Evolutionary conservation across 2,329 filamentous ascomycete species (phyloP), one percentile per base, ranked within the genome.

Genomic region (Ascochyta lentis): DNA sequence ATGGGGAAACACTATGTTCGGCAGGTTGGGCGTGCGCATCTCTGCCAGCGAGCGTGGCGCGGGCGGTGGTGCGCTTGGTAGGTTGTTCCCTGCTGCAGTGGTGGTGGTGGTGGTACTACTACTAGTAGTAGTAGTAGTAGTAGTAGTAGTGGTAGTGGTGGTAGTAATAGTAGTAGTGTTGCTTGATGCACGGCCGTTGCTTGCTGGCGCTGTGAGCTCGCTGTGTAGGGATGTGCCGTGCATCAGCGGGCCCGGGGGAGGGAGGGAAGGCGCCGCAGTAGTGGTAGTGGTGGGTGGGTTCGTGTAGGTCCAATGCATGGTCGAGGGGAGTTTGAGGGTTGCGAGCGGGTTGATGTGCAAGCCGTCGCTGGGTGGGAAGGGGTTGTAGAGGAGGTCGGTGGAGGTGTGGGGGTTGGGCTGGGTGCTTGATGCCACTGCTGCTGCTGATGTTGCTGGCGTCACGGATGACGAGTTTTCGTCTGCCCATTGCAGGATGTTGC

Each of bases 401-500:
- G 43, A 31, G 1, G 35, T 38, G 23, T 43, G 45, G 12, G 37
- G 35, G 15, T 44, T 33, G 1, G 39, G 10, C 2, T 49, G 51
- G 8, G 38, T n/a, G 22, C 3, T 19, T 26, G 24, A 1, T 26
- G 24, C 4, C 8, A 19, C 50, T 9, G 49, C 10, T 31, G 52
- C 13, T 22, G 54, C 16, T 5, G 44, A 15, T 8, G 44, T 31
- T 12, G 31, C 33, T n/a, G 45, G 5, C 7, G 27, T 35, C n/a
- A 13, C 6, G 2, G 55, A 54, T 4, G 65, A 60, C 1, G 70
- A 65, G 44, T 76, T 71, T 2, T 69, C 68, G 41, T 76, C 71
- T 1, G 71, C 74, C 70, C 74, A 77, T 34, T 74, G 67, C 2
- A 77, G 67, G 34, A 77, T 77, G 46, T 75, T 72, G 16, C 75